Conservation (phyloP, 257 asterid species). For the Solanum pimpinellifolium region DNA sequence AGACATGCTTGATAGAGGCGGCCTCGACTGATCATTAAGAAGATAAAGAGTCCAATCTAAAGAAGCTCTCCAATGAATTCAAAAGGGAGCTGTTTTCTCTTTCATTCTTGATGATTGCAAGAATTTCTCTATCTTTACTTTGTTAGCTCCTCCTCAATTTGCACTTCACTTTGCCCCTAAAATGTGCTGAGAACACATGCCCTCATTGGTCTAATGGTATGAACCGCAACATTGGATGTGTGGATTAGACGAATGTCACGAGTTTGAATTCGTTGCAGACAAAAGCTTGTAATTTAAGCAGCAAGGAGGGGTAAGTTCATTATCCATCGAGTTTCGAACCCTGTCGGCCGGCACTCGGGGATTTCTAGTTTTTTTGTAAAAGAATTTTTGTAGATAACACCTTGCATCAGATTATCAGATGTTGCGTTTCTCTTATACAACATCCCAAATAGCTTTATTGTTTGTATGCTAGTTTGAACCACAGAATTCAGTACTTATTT, state of each 20-base stretch:
- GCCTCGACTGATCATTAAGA: conserved; percentile 14
- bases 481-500: background rate
- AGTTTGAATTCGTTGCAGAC: background rate
- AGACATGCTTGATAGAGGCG: conserved; percentile 57
- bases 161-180: background rate
- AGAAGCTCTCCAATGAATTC: background rate
- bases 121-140: background rate
- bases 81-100: background rate
- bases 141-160: background rate
- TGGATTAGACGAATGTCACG: background rate
- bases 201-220: background rate
- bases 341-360: background rate
- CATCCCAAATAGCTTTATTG: background rate
- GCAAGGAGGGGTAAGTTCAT: background rate
- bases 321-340: background rate
- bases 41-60: background rate
- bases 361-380: background rate
- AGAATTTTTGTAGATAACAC: background rate
- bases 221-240: background rate
- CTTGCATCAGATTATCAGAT: background rate
- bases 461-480: background rate
- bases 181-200: background rate
- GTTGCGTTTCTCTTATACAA: background rate
- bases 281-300: background rate
- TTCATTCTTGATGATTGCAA: background rate